Conservation (phyloP, 1,284 basidiomycete genomes). For the Somion occarium region DNA sequence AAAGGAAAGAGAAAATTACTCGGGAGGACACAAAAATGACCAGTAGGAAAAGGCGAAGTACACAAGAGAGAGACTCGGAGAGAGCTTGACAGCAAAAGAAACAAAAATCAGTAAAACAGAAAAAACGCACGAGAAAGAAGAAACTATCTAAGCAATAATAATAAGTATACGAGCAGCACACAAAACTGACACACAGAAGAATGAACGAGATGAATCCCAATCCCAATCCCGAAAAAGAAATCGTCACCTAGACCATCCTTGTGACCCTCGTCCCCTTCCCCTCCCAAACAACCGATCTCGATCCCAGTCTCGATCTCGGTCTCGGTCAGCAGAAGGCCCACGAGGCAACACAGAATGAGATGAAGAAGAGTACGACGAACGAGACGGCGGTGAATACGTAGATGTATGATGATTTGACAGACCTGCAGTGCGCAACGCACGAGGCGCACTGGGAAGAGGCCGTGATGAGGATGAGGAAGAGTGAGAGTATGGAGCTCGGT, state of each 20-base stretch:
- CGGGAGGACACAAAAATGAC: too few relatives aligned
- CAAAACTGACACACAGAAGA: background rate
- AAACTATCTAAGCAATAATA: constrained; percentile 4
- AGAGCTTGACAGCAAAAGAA: too few relatives aligned
- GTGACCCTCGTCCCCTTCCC: constrained; percentile 15
- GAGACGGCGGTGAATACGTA: constrained; percentile 17
- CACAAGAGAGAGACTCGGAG: too few relatives aligned
- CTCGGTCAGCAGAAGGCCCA: constrained; percentile 42
- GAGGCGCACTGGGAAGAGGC: constrained; percentile 47
- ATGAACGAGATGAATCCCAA: background rate
- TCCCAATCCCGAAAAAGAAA: background rate
- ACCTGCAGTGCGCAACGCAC: constrained; percentile 39
- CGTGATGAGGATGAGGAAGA: constrained; percentile 22
- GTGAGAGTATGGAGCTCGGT: constrained; percentile 22
- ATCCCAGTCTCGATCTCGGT: constrained; percentile 32
- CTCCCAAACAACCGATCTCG: constrained; percentile 20
- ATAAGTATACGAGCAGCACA: background rate
- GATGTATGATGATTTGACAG: background rate
- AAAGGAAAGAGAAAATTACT: too few relatives aligned
- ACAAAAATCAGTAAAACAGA: too few relatives aligned
- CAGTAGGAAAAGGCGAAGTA: too few relatives aligned
- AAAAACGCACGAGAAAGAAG: too few relatives aligned
- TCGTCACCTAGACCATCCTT: background rate
- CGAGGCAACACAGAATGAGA: constrained; percentile 23
- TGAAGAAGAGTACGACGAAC: constrained; percentile 20